A percentile compares a stretch with the other conserved stretches of the same genome.
phyloP scores from a whole-genome alignment of 2,329 filamentous ascomycete genomes.

The Claviceps purpurea region DNA sequence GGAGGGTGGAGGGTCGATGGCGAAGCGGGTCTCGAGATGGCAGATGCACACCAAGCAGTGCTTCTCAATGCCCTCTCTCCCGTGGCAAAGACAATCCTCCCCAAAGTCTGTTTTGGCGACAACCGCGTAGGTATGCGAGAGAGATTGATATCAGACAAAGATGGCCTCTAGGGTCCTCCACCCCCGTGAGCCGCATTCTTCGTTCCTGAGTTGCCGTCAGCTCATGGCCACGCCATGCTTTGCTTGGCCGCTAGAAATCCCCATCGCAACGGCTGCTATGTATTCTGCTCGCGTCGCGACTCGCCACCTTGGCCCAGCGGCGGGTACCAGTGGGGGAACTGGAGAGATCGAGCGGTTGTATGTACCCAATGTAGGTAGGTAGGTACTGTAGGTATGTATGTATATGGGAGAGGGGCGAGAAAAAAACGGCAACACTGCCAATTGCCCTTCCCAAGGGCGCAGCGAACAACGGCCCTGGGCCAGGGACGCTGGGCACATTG shows the following conservation, averaged over 20 bases:
- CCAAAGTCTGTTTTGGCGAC: slow-evolving; percentile 1
- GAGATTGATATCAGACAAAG: slow-evolving; percentile 28
- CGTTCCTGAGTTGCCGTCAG: slow-evolving; percentile 10
- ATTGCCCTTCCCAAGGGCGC: slow-evolving; percentile 9
- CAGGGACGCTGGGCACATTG: slow-evolving; percentile 4
- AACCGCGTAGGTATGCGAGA: slow-evolving; percentile 22
- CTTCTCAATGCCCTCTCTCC: not conserved
- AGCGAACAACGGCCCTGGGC: slow-evolving; percentile 2
- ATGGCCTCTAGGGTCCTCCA: slow-evolving; percentile 12
- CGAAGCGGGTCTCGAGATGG: slow-evolving; percentile 12
- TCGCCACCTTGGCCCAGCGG: not conserved
- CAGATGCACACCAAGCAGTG: slow-evolving; percentile 7
- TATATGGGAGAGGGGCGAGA: not conserved
- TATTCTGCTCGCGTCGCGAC: not conserved
- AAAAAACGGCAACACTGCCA: not conserved
- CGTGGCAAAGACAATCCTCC: slow-evolving; percentile 3
- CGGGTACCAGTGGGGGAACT: not conserved
- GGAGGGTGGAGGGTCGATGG: slow-evolving; percentile 13
- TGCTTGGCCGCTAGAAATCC: slow-evolving; percentile 1
- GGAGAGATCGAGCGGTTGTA: not conserved
- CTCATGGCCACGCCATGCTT: slow-evolving; percentile 5
- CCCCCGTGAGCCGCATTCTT: slow-evolving; percentile 17
- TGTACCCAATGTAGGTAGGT: not conserved
- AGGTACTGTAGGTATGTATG: not conserved
- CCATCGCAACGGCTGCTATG: not conserved